These are phyloP conservation scores for Jimgerdemannia flammicorona DNA, from an alignment of 192 early-diverging fungal species.

Conservation along the genomic window DNA sequence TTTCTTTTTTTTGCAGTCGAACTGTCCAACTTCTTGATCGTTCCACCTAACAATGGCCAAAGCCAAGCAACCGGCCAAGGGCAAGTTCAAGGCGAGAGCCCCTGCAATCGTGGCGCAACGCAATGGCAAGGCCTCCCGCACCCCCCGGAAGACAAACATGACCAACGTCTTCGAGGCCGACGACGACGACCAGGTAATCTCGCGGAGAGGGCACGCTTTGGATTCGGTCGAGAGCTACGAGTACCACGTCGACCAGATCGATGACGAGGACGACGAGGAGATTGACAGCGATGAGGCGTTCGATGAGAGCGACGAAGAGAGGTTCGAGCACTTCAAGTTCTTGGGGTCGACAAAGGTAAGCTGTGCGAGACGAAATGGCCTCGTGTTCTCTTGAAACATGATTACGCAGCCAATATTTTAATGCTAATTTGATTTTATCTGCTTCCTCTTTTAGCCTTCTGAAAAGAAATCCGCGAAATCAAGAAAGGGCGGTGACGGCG, in stretches of 20 bases:
- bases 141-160: neutral
- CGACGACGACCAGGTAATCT: conserved; percentile 31
- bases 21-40: neutral
- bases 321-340: conserved; percentile 69
- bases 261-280: conserved; percentile 90
- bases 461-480: conserved; percentile 11
- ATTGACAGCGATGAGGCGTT: conserved; percentile 92
- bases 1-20: neutral
- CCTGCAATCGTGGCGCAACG: neutral
- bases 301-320: conserved; percentile 78
- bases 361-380: conserved; percentile 23
- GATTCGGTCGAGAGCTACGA: conserved; percentile 66
- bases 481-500: conserved; percentile 14
- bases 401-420: no score
- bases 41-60: neutral
- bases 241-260: conserved; percentile 73
- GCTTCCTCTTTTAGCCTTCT: neutral
- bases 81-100: neutral
- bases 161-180: conserved; percentile 41
- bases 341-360: conserved; percentile 46
- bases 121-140: conserved; percentile 6
- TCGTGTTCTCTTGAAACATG: neutral
- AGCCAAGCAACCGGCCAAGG: neutral
- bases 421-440: neutral
- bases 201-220: conserved; percentile 40